These are phyloP conservation scores for Pseudotsuga menziesii DNA, from an alignment of 75 land plant genomes.

Conservation along the genomic window DNA sequence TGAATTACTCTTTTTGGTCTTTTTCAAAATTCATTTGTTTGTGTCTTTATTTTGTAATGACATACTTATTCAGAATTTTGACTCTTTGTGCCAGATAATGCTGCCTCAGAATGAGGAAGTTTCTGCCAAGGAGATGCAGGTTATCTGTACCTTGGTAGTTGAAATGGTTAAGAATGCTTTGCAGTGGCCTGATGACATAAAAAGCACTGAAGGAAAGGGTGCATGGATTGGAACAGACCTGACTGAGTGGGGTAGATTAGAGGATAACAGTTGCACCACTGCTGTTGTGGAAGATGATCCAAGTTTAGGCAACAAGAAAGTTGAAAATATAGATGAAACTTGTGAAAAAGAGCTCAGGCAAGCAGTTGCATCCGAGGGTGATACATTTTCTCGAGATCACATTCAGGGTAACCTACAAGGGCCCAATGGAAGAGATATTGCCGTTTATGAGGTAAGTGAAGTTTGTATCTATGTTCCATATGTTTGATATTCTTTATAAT, in stretches of 20 bases:
- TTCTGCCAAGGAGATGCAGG: conserved; percentile 34
- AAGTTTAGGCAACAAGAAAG: not conserved
- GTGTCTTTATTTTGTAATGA: too few relatives aligned
- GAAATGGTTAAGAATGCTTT: conserved; percentile 51
- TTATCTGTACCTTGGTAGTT: conserved; percentile 40
- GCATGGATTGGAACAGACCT: conserved; percentile 56
- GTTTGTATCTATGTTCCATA: conserved; percentile 1
- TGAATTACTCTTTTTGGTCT: too few relatives aligned
- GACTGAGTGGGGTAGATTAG: conserved; percentile 17
- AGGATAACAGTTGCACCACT: not conserved
- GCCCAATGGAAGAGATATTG: not conserved
- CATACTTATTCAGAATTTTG: not conserved
- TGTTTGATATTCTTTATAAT: not conserved
- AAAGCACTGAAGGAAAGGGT: conserved; percentile 26
- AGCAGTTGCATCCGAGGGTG: conserved; percentile 6
- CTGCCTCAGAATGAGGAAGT: conserved; percentile 17
- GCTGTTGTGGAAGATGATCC: not conserved
- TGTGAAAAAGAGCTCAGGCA: not conserved
- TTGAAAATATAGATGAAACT: not conserved
- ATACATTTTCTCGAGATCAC: not conserved
- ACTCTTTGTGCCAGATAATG: not conserved
- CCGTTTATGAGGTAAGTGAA: conserved; percentile 12
- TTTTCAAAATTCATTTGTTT: too few relatives aligned
- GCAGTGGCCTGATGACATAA: conserved; percentile 46
- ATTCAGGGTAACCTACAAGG: conserved; percentile 6